Evolutionary conservation across 176 grass and related monocot species (phyloP), one percentile per base, ranked within the genome.

Genomic region (Oryza brachyantha): DNA sequence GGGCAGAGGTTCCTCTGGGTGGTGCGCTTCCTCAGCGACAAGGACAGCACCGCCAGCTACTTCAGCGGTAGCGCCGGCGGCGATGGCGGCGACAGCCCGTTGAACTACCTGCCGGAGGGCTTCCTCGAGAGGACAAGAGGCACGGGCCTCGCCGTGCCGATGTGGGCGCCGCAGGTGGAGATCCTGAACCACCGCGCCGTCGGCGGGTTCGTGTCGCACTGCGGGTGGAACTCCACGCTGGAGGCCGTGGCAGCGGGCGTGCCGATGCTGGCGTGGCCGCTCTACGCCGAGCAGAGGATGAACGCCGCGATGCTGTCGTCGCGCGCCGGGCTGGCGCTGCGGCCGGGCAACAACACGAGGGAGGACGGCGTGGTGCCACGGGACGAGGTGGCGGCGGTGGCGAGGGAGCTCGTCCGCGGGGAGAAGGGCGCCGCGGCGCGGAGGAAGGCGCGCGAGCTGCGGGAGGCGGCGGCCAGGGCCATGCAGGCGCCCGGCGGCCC

Each of bases 1-100:
- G 84, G 72, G 57, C 89, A 90, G 40, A 64, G 85, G 60, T 97
- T 97, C 46, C 45, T 92, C 21, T 93, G 91, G 91, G 89, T 86
- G 26, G 71, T 91, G 35, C 77, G 71, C 5, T 80, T 76, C 65
- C 88, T 88, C 0, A 87, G 35, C 11, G 81, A 89, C 48, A 79
- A 57, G 26, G 81, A 91, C 25, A 2, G 0, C 3, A 55, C 31
- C 46, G 84, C 62, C 3, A 13, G 62, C 62, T 79, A 54, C 48
- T 69, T 80, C 52, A 64, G 78, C 31, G 31, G 31, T 32, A 32
- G 4, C 28, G 28, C 3, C 0, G 3, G 4, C 11, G 7, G 28
- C 27, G 8, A 6, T 25, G 59, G 17, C 0, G 40, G 71, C 0
- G 48, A 21, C 48, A 1, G 85, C 64, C 85, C 71, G 1, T 24